phyloP scores from a whole-genome alignment of 331 rosid species.

The Pyracantha coccinea region DNA sequence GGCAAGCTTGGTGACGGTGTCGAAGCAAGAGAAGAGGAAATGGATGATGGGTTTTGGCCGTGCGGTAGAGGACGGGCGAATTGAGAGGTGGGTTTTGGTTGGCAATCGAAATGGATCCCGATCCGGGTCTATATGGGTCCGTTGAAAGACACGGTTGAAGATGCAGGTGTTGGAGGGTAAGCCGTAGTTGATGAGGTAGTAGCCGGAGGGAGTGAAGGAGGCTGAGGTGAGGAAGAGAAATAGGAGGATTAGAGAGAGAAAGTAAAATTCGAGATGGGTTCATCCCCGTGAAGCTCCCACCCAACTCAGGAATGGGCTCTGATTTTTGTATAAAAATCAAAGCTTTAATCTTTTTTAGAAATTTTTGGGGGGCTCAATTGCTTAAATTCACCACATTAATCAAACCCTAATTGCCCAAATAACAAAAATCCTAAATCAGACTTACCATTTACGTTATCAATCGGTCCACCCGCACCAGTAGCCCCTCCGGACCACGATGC shows the following conservation, averaged over 20 bases:
- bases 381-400: background rate
- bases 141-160: background rate
- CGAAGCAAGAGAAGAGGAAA: background rate
- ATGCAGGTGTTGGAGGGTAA: background rate
- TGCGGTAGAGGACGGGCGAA: too few species aligned
- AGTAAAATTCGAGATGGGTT: slow-evolving; percentile 35
- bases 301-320: slow-evolving; percentile 23
- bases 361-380: background rate
- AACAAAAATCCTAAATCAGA: background rate
- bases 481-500: too few species aligned
- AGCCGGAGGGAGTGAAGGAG: background rate
- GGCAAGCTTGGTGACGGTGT: background rate
- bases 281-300: slow-evolving; percentile 59
- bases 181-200: background rate
- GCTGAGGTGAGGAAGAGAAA: background rate
- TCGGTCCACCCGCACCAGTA: slow-evolving; percentile 74
- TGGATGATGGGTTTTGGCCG: background rate
- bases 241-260: slow-evolving; percentile 27
- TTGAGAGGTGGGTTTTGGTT: background rate
- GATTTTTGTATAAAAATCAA: background rate
- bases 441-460: slow-evolving; percentile 78
- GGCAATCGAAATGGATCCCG: background rate
- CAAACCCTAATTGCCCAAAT: background rate
- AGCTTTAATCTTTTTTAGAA: background rate
- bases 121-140: background rate